Base-by-base conservation (phyloP, 164 flowering plant genomes). In the Kalanchoe fedtschenkoi region DNA sequence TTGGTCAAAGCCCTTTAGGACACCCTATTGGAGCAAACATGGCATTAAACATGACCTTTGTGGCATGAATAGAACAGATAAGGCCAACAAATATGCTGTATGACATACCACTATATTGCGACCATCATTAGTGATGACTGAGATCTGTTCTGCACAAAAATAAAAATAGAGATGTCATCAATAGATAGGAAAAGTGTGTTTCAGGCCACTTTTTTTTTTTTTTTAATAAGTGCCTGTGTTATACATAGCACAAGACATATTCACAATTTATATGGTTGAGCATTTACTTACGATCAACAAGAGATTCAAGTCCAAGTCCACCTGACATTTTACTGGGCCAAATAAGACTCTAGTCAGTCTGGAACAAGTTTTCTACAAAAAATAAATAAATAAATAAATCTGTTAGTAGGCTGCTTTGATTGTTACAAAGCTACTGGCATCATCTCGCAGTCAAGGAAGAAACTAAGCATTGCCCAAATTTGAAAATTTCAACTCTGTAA, bases 1-100 rank as follows among this genome's bases (percentile, higher is more conserved):
- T 74, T 89, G 98, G 66, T 91, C 98, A 72, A 80, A 91, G 43
- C 98, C 98, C 77, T 87, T 91, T 39, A 89, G 64, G 10, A 83
- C 53, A 34, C 98, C 98, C 96, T 91, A 71, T 47, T 7, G 9
- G 14, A 7, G 30, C 55, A 47, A 72, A 2, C 4, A 41, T 39
- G 17, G 62, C 15, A 6, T 3, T 24, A 26, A 6, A 39, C 11
- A 41, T 11, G 21, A 32, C 55, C 56, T 1, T 30, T 32, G 15
- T 8, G 15, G 47, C 29, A 24, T 21, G 19, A 22, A 19, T 26
- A 42, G 13, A 26, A 15, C 30, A 29, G 53, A 14, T 62, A 46
- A 29, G 15, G 16, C 8, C 22, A 61, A 17, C 17, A 21, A 38
- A 47, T 7, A 29, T 5, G 26, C 11, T 22, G 22, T 26, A 51